Percentiles rank a stretch among this genome's conserved stretches.
These are phyloP conservation scores for Endothia cerciana DNA, from an alignment of 2,329 filamentous ascomycete genomes.

Conservation along the genomic window DNA sequence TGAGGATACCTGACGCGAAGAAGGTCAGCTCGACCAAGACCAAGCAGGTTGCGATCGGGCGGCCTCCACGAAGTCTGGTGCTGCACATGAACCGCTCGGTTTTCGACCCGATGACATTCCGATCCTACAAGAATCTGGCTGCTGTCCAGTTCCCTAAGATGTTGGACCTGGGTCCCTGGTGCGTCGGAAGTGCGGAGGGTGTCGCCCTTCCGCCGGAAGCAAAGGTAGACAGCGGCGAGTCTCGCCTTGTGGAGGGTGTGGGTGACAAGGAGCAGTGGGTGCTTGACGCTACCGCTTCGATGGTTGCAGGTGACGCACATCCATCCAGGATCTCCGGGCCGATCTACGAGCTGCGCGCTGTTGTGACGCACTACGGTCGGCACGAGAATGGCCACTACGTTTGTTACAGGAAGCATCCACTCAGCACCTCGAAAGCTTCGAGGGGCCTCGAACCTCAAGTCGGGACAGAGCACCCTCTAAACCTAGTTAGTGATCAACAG, in stretches of 20 bases:
- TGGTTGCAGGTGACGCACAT: slow-evolving; percentile 64
- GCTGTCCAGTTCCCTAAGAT: slow-evolving; percentile 74
- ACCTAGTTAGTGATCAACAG: slow-evolving; percentile 36
- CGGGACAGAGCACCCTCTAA: slow-evolving; percentile 26
- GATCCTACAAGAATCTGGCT: slow-evolving; percentile 82
- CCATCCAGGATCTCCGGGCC: slow-evolving; percentile 58
- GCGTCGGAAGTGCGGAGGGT: slow-evolving; percentile 64
- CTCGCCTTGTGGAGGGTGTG: slow-evolving; percentile 33
- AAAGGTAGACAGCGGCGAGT: slow-evolving; percentile 28
- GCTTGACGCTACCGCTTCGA: slow-evolving; percentile 69
- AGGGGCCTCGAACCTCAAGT: slow-evolving; percentile 20
- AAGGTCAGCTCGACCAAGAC: slow-evolving; percentile 82
- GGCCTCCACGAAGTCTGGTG: slow-evolving; percentile 78
- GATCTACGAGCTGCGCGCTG: slow-evolving; percentile 78
- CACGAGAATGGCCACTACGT: slow-evolving; percentile 98
- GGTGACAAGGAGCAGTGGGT: slow-evolving; percentile 67
- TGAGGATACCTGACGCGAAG: slow-evolving; percentile 68
- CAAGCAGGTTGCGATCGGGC: slow-evolving; percentile 82
- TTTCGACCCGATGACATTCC: slow-evolving; percentile 82
- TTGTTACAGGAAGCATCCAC: slow-evolving; percentile 77
- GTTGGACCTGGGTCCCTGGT: slow-evolving; percentile 84
- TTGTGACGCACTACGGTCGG: slow-evolving; percentile 85
- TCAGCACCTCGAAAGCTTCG: slow-evolving; percentile 57
- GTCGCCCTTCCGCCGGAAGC: slow-evolving; percentile 13
- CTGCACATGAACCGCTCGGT: slow-evolving; percentile 91